A percentile compares a stretch with the other conserved stretches of the same genome.
Conservation (phyloP, 768 basidiomycete genomes). For the Suillus sp. region DNA sequence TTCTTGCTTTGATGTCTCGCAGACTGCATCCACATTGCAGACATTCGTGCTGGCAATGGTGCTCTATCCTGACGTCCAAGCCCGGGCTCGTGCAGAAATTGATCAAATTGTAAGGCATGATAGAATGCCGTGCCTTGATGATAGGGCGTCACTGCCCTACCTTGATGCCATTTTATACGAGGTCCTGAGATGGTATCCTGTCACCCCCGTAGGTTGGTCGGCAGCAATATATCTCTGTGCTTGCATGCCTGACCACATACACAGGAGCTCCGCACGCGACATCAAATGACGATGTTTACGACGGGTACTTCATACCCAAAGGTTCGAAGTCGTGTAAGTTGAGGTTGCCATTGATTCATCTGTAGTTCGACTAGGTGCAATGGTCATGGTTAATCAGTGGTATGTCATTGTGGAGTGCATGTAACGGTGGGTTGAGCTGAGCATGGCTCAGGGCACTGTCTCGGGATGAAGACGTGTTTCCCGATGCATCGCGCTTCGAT, state of each 20-base stretch:
- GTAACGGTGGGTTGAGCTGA: too few relatives aligned
- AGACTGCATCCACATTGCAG: too few relatives aligned
- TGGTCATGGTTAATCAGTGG: too few relatives aligned
- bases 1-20: too few relatives aligned
- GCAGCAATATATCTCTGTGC: neutral
- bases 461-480: neutral
- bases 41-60: too few relatives aligned
- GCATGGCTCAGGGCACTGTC: too few relatives aligned
- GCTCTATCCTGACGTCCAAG: too few relatives aligned
- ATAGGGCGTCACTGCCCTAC: constrained; percentile 23
- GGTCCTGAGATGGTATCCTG: constrained; percentile 26
- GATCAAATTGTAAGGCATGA: constrained; percentile 21
- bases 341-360: neutral
- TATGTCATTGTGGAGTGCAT: too few relatives aligned
- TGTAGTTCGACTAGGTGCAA: neutral
- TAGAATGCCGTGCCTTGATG: constrained; percentile 15
- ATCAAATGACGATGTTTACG: constrained; percentile 13
- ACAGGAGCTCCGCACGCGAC: constrained; percentile 28
- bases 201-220: constrained; percentile 24
- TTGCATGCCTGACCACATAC: neutral
- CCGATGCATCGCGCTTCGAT: constrained; percentile 5
- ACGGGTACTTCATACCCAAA: constrained; percentile 49
- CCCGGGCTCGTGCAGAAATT: too few relatives aligned
- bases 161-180: constrained; percentile 27
- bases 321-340: constrained; percentile 35